phyloP scores from a whole-genome alignment of 768 basidiomycete genomes.

The Mycena maculata region DNA sequence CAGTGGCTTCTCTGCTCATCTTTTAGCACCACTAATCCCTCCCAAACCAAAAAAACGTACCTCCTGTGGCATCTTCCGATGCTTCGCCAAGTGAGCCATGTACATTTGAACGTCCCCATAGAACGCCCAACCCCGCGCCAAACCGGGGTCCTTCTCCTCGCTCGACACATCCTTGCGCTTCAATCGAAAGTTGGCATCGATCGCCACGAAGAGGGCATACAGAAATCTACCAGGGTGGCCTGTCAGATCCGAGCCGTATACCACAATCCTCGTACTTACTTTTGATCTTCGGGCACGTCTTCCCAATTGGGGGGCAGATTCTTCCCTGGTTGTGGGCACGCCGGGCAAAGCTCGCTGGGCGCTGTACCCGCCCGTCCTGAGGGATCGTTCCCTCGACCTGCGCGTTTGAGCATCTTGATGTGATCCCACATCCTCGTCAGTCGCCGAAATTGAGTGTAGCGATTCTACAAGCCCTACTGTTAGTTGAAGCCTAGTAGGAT shows the following conservation, averaged over 20 bases:
- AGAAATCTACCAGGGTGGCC: constrained; percentile 36
- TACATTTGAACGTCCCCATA: constrained; percentile 42
- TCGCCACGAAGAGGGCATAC: constrained; percentile 33
- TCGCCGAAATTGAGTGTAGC: constrained; percentile 26
- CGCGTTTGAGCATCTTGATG: constrained; percentile 28
- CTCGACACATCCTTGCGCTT: constrained; percentile 43
- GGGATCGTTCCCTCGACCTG: constrained; percentile 30
- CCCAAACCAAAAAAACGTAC: background rate
- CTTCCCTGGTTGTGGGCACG: constrained; percentile 42
- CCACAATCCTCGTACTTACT: no score
- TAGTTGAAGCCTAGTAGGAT: no score
- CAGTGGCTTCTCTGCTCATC: background rate
- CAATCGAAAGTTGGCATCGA: constrained; percentile 11
- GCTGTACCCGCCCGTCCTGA: background rate
- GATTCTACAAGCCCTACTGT: constrained; percentile 16
- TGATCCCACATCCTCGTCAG: constrained; percentile 27
- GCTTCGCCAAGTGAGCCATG: constrained; percentile 26
- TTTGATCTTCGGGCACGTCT: no score
- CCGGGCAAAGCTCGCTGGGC: constrained; percentile 33
- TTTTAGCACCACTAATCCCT: no score
- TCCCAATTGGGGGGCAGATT: constrained; percentile 35
- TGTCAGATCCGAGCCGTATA: constrained; percentile 35
- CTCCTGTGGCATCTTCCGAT: constrained; percentile 10
- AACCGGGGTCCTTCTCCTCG: constrained; percentile 41
- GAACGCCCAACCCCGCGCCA: constrained; percentile 44